A percentile compares a stretch with the other conserved stretches of the same genome.
Evolutionary conservation across 2,329 filamentous ascomycete genomes (phyloP).

Genomic region (Colletotrichum caudatum): DNA sequence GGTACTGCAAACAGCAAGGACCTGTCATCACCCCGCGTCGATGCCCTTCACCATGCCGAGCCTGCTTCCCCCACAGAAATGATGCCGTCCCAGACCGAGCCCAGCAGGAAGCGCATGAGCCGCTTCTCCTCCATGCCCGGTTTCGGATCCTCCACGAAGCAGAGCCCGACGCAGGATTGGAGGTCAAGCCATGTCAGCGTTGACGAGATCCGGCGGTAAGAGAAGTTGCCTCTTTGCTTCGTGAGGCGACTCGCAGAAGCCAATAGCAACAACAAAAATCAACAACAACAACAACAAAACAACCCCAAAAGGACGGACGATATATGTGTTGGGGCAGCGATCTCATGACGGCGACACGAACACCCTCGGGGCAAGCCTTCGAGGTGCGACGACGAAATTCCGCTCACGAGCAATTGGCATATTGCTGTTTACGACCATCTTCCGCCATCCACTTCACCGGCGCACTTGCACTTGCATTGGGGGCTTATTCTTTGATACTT

Average conservation of each 20-base stretch:
- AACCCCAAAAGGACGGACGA: constrained; percentile 6
- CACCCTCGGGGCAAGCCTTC: constrained; percentile 30
- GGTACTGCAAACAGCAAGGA: constrained; percentile 51
- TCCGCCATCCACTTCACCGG: constrained; percentile 31
- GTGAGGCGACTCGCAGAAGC: neutral
- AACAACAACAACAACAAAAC: neutral
- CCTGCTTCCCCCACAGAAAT: constrained; percentile 45
- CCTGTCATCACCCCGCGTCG: constrained; percentile 47
- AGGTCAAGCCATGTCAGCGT: constrained; percentile 51
- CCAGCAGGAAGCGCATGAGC: constrained; percentile 63
- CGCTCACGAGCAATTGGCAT: constrained; percentile 31
- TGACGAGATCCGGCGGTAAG: constrained; percentile 41
- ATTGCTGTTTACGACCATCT: constrained; percentile 36
- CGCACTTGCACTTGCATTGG: constrained; percentile 35
- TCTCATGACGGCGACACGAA: constrained; percentile 38
- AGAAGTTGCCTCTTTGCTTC: neutral
- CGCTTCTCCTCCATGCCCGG: constrained; percentile 68
- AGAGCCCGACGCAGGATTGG: constrained; percentile 55
- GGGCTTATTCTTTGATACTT: constrained; percentile 15
- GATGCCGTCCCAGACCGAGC: constrained; percentile 43
- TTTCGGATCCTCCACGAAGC: constrained; percentile 59
- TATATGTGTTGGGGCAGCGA: constrained; percentile 25
- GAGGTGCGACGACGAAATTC: constrained; percentile 33
- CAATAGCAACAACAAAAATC: neutral
- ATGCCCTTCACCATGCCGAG: constrained; percentile 54